Evolutionary conservation across 805 yeast genomes (phyloP), one percentile per base, ranked within the genome.

Genomic region (Geotrichum ghanense): DNA sequence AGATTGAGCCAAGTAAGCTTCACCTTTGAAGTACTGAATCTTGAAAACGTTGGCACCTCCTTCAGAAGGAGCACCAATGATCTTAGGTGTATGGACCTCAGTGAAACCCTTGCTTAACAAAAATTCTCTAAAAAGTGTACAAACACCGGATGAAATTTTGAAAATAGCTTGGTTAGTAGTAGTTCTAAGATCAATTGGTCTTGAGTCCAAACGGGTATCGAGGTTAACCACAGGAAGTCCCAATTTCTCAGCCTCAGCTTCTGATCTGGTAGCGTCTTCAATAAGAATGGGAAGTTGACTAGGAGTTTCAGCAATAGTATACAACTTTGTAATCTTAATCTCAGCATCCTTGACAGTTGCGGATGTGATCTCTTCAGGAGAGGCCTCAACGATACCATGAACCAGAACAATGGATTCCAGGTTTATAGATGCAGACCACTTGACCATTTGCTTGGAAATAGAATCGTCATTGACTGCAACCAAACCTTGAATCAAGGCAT

Each of bases 11-110:
- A 92, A 71, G 67, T 76, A 92, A 4, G 97, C 97, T 51, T 82
- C 80, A 52, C 87, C 79, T 66, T 90, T 90, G 77, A 92, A 92
- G 69, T 92, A 92, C 41, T 83, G 73, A 50, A 92, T 83, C 68
- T 88, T 94, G 69, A 92, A 92, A 43, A 92, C 97, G 65, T 87
- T 90, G 49, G 97, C 78, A 56, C 99, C 99, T 68, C 97, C 96
- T 73, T 92, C 99, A 51, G 95, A 83, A 37, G 98, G 84, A 37
- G 97, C 87, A 56, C 94, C 95, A 60, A 90, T 76, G 57, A 92
- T 72, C 71, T 92, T 92, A 52, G 99, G 99, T 10, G 97, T 83
- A 70, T 92, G 99, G 56, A 88, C 81, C 72, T 94, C 99, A 31
- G 81, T 78, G 70, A 92, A 92, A 22, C 76, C 76, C 56, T 71